A percentile compares a stretch with the other conserved stretches of the same genome.
These are phyloP conservation scores for Neurospora sp. DNA, from an alignment of 495 filamentous ascomycete species.

Conservation along the genomic window DNA sequence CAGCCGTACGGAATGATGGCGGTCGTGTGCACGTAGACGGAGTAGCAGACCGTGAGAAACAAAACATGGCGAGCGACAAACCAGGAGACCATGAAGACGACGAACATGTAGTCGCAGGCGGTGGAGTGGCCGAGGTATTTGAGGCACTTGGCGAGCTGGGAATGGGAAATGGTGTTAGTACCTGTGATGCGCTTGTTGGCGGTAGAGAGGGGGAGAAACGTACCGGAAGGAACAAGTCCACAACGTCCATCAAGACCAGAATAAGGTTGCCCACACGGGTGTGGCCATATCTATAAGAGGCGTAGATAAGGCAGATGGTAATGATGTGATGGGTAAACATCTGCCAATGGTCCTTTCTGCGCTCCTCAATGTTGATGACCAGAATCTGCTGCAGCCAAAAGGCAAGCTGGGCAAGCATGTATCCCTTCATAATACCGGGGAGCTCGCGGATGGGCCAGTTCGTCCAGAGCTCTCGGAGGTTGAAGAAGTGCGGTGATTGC, in stretches of 20 bases:
- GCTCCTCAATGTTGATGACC: constrained; percentile 87
- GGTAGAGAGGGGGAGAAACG: constrained; percentile 23
- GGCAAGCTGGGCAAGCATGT: constrained; percentile 81
- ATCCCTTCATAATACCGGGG: constrained; percentile 68
- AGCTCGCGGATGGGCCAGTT: constrained; percentile 71
- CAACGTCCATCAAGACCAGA: constrained; percentile 85
- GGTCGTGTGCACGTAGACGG: constrained; percentile 63
- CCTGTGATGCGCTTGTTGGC: not conserved
- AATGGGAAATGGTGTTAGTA: not conserved
- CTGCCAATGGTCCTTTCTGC: constrained; percentile 87
- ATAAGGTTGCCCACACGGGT: constrained; percentile 84
- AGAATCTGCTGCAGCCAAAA: constrained; percentile 94
- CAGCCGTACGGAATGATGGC: constrained; percentile 55
- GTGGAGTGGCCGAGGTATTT: constrained; percentile 73
- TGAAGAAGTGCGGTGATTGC: constrained; percentile 67
- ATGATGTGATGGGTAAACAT: constrained; percentile 95
- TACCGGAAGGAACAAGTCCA: constrained; percentile 82
- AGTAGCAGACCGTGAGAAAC: constrained; percentile 70
- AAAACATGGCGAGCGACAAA: constrained; percentile 71
- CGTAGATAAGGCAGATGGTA: constrained; percentile 68
- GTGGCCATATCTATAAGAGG: constrained; percentile 73
- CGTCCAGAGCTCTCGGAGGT: constrained; percentile 70
- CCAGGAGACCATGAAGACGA: constrained; percentile 79
- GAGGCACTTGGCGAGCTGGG: constrained; percentile 81
- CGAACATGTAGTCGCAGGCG: constrained; percentile 77